Evolutionary conservation across 352 stramenopile species (phyloP).

Genomic region (Paralagenidium karlingii): DNA sequence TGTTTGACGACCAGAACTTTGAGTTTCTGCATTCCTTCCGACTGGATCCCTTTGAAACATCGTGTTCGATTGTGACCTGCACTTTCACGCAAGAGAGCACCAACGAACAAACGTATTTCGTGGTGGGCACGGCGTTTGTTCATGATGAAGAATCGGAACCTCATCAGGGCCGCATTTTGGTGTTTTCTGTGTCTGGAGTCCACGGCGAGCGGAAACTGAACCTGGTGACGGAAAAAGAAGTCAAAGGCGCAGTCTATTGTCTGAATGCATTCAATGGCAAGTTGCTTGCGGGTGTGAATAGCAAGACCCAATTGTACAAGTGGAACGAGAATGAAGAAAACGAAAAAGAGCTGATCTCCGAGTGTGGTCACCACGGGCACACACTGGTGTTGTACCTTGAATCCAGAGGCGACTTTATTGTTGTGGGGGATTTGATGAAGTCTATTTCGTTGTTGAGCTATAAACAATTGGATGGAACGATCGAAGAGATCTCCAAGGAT

Average conservation of each 20-base stretch:
- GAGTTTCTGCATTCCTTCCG: constrained; percentile 83
- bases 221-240: constrained; percentile 87
- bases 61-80: constrained; percentile 71
- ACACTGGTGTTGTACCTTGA: constrained; percentile 93
- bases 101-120: constrained; percentile 65
- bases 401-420: constrained; percentile 90
- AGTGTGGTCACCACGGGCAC: constrained; percentile 92
- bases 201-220: constrained; percentile 77
- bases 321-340: constrained; percentile 84
- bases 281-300: constrained; percentile 90
- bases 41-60: constrained; percentile 81
- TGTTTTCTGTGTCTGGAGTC: constrained; percentile 81
- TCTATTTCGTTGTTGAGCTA: constrained; percentile 93
- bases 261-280: constrained; percentile 92
- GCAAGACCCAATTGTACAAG: constrained; percentile 90
- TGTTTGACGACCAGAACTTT: constrained; percentile 97
- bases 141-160: constrained; percentile 92
- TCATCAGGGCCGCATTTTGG: constrained; percentile 90
- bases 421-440: constrained; percentile 96
- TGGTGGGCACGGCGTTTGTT: constrained; percentile 86
- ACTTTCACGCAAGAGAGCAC: constrained; percentile 69
- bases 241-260: constrained; percentile 93
- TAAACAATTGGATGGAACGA: constrained; percentile 80
- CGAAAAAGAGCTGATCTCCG: constrained; percentile 83
- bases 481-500: constrained; percentile 95